Evolutionary conservation across 148 eudicot species (phyloP), one percentile per base, ranked within the genome.

Genomic region (Simmondsia chinensis): DNA sequence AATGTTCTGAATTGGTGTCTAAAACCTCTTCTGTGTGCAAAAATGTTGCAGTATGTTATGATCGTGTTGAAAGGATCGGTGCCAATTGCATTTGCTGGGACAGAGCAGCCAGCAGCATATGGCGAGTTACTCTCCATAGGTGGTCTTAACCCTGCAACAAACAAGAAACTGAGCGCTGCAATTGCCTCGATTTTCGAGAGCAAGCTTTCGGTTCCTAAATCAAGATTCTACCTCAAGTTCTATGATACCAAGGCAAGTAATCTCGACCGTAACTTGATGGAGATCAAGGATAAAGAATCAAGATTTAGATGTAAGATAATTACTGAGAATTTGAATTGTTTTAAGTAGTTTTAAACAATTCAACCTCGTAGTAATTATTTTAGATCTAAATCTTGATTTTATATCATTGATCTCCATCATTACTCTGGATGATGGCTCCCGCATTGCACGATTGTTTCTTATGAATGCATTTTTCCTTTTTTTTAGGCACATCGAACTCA

Each of bases 81-180:
- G 22, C 95, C 95, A 23, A 82, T 89, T 10, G 61, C 97, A 26
- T 89, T 89, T 65, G 97, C 95, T 40, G 95, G 97, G 35, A 71
- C 93, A 44, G 97, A 89, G 70, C 59, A 85, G 69, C 94, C 95
- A 28, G 95, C 95, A 50, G 97, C 97, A 4, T 91, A 66, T 70
- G 97, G 94, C 46, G 97, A 91, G 68, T 45, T 91, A 47, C 72
- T 91, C 29, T 91, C 97, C 25, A 91, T 85, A 50, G 95, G 95
- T 44, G 95, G 95, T 15, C 83, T 91, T 6, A 72, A 52, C 46
- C 64, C 94, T n/a, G 76, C 66, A 31, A 74, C 60, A n/a, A 91
- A 85, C 86, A 91, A 85, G 77, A 74, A 91, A 61, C 65, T 91
- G 61, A 91, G 97, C 66, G 94, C 83, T 68, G 95, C 88, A 18